Evolutionary conservation across 2,329 filamentous ascomycete genomes (phyloP), one percentile per base, ranked within the genome.

Genomic region (Pyrenochaeta sp.): DNA sequence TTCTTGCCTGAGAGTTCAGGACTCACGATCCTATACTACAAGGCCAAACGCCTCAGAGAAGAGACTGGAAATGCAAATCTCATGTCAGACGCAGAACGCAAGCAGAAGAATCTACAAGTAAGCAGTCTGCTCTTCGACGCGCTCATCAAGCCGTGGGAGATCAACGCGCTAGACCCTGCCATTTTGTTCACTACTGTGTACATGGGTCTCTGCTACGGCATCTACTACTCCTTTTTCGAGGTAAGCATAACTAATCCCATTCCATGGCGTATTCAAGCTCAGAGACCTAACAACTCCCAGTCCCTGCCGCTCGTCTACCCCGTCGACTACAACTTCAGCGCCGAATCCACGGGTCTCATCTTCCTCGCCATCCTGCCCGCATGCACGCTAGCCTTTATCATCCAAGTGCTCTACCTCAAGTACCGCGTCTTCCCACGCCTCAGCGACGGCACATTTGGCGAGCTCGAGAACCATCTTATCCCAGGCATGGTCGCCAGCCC

Each of bases 1-100:
- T 91, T 90, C 20, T 86, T 96, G 1, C 91, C 91, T 2, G 92
- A 96, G 76, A 96, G 92, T 0, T 96, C 94, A 69, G 87, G 90
- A 0, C 90, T 91, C 0, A 43, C 83, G 83, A 69, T 71, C 6
- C 50, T 72, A 3, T 68, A 66, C 53, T 79, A 80, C 35, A 84
- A 91, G n/a, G 92, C 92, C 1, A 81, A 83, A 69, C 89, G 90
- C 70, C 78, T 94, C 52, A 84, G 91, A 44, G 85, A 88, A 71
- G 74, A 85, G 31, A 89, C 90, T 1, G 86, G 88, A 11, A 84
- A 90, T 60, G 54, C 76, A 1, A 83, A 83, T 54, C 87, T 90
- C 67, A 88, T 91, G 45, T 93, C 91, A 0, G 90, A 94, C 70
- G 84, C 88, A 64, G 92, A 96, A 51, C 83, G 94, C 36, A 90